phyloP scores from a whole-genome alignment of 768 basidiomycete genomes.

The Rhodosporidiobolus sp. region DNA sequence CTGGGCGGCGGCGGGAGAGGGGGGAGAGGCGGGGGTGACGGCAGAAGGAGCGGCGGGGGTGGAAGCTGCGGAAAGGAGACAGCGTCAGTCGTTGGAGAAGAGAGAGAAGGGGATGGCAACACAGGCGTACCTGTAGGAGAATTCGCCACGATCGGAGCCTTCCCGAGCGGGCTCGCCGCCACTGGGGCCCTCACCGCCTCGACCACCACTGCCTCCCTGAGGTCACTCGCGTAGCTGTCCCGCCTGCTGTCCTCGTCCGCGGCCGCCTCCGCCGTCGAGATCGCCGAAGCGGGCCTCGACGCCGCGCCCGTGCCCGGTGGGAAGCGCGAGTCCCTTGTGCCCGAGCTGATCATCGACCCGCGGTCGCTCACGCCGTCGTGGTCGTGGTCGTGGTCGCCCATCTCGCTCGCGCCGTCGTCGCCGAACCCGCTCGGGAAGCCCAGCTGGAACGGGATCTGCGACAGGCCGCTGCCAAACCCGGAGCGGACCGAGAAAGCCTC shows the following conservation, averaged over 20 bases:
- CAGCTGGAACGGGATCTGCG: conserved; percentile 44
- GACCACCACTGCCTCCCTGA: not conserved
- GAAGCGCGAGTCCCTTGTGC: conserved; percentile 5
- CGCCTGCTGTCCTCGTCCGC: not conserved
- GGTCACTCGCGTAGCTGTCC: not conserved
- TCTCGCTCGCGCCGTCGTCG: not conserved
- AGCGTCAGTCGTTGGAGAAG: not conserved
- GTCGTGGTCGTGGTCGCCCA: not conserved
- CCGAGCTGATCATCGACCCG: not conserved
- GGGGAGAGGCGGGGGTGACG: not conserved
- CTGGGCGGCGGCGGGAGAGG: not conserved
- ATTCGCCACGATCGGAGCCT: not conserved
- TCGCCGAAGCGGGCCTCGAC: not conserved
- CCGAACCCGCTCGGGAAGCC: conserved; percentile 38
- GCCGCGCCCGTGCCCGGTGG: not conserved
- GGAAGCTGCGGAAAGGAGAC: not conserved
- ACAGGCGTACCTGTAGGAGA: not conserved
- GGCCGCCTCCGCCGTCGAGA: not conserved
- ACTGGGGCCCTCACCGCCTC: not conserved
- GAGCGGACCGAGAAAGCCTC: conserved; percentile 35
- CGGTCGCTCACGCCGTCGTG: conserved; percentile 2
- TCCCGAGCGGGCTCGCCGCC: not conserved
- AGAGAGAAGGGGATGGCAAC: not conserved
- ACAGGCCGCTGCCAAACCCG: conserved; percentile 41
- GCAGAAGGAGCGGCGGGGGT: not conserved